Evolutionary conservation across 2,329 filamentous ascomycete species (phyloP), one percentile per base, ranked within the genome.

Genomic region (Dactylonectria macrodidyma): DNA sequence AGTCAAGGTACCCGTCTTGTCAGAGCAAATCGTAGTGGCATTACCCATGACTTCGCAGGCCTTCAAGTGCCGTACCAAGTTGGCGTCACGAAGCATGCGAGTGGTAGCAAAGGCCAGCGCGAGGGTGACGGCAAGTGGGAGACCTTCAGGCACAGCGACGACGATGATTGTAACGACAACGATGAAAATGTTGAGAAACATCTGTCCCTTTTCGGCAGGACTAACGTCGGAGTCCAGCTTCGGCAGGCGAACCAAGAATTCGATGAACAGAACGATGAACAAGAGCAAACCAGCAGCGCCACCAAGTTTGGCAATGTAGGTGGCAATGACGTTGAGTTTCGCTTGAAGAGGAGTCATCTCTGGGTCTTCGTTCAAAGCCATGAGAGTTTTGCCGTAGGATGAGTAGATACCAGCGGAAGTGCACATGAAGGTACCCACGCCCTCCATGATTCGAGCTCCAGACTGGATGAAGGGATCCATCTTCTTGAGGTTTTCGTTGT

Each of bases 381-480:
- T 90, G 80, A 94, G 84, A 51, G 92, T 94, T 78, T 91, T 91
- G 77, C 92, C 92, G 79, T 93, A 93, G 51, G 90, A 91, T 34
- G 92, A 94, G 80, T 93, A 89, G 38, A 92, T 83, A 65, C 92
- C 92, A 36, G 92, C 92, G 16, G 91, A 92, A 2, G 92, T 94
- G 67, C 91, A 90, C 79, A 95, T 84, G 74, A 90, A 95, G 2
- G 90, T 93, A 12, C 92, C 92, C 9, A 94, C 88, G 51, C 92
- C 92, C 77, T 94, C 92, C 81, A 94, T 91, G 65, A 94, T 91
- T 69, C 92, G 92, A 59, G 90, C 88, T 36, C 92, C 95, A 34
- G 95, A 97, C 73, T 97, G 93, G 75, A 98, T 93, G 73, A 95
- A 94, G 0, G 92, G 92, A 71, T 95, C 93, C 81, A 94, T 87